Evolutionary conservation across 306 rosid species (phyloP).

Genomic region (Crotalaria pallida): DNA sequence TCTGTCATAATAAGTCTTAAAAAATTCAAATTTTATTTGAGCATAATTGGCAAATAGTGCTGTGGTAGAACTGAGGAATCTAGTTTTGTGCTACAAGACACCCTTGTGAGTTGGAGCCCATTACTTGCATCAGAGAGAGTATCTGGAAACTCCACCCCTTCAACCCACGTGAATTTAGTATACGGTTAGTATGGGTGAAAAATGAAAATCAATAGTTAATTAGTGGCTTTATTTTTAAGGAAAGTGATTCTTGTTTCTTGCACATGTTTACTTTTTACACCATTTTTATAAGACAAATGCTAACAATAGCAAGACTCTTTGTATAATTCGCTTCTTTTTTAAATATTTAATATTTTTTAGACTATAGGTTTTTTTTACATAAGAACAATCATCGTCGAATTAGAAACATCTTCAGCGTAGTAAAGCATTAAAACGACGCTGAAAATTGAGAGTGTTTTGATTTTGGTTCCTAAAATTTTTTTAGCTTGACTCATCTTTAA

Average conservation of each 20-base stretch:
- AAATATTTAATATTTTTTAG: no score
- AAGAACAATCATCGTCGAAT: no score
- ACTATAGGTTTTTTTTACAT: no score
- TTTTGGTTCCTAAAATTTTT: no score
- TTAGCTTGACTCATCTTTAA: no score
- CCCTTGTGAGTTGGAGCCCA: slow-evolving; percentile 47
- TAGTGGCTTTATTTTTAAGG: not conserved
- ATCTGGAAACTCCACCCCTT: slow-evolving; percentile 14
- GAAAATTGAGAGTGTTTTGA: no score
- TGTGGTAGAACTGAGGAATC: slow-evolving; percentile 35
- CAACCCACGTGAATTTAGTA: slow-evolving; percentile 21
- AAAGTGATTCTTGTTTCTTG: not conserved
- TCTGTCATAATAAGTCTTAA: not conserved
- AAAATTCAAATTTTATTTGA: slow-evolving; percentile 12
- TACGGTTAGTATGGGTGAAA: not conserved
- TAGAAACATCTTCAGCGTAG: no score
- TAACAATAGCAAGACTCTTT: no score
- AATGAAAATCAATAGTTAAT: not conserved
- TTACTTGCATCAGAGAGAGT: slow-evolving; percentile 9
- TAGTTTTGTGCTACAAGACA: slow-evolving; percentile 35
- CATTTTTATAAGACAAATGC: no score
- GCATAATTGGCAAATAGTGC: slow-evolving; percentile 1
- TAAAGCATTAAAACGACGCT: no score
- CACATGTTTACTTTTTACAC: no score
- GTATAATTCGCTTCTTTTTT: no score